A percentile compares a stretch with the other conserved stretches of the same genome.
Evolutionary conservation across 1,284 basidiomycete genomes (phyloP).

Genomic region (Fistulinella staudtii): DNA sequence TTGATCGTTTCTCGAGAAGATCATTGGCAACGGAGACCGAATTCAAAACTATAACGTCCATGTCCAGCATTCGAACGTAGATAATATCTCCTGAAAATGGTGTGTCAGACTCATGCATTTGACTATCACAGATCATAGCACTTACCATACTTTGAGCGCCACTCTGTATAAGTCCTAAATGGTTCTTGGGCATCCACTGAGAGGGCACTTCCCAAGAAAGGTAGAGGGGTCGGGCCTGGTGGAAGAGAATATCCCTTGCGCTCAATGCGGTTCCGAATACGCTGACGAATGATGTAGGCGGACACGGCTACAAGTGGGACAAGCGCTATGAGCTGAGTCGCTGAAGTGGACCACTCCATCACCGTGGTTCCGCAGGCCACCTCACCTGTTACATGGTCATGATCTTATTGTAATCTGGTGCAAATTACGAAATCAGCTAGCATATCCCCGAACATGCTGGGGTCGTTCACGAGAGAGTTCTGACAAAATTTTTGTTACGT

Average conservation of each 20-base stretch:
- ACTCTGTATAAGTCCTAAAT: slow-evolving; percentile 12
- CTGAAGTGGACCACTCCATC: background rate
- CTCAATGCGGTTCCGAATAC: background rate
- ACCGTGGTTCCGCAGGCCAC: too few relatives aligned
- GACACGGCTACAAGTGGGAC: background rate
- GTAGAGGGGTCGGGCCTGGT: slow-evolving; percentile 8
- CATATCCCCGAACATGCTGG: too few relatives aligned
- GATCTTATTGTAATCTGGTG: too few relatives aligned
- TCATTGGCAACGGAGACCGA: background rate
- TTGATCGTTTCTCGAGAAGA: slow-evolving; percentile 16
- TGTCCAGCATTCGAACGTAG: slow-evolving; percentile 11
- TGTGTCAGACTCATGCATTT: background rate
- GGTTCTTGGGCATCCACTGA: slow-evolving; percentile 2
- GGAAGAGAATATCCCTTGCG: slow-evolving; percentile 1
- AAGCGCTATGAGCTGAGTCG: background rate
- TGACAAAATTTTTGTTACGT: too few relatives aligned
- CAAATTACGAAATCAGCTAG: too few relatives aligned
- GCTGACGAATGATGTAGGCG: background rate
- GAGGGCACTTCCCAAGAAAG: slow-evolving; percentile 10
- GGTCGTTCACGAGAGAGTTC: too few relatives aligned
- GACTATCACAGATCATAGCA: too few relatives aligned
- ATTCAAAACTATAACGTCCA: slow-evolving; percentile 12
- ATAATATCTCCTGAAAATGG: slow-evolving; percentile 6
- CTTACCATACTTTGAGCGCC: slow-evolving; percentile 14
- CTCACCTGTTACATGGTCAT: too few relatives aligned